Conservation (phyloP, 2,329 filamentous ascomycete species). For the Drechslera avenae region DNA sequence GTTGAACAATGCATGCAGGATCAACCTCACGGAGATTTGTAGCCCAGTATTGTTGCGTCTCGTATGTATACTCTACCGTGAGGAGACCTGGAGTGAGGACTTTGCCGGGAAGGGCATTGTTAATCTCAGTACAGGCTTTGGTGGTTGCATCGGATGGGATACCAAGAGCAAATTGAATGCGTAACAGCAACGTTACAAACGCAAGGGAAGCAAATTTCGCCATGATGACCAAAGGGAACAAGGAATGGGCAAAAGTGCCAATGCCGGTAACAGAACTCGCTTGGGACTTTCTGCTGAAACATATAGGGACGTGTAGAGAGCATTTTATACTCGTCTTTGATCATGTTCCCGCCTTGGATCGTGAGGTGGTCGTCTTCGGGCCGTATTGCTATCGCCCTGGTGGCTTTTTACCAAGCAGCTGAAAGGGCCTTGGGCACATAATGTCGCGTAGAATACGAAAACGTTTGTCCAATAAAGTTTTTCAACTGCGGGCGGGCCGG, state of each 20-base stretch:
- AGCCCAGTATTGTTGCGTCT: slow-evolving; percentile 32
- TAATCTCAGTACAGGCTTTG: slow-evolving; percentile 27
- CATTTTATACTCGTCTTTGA: too few relatives aligned
- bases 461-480: not conserved
- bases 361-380: too few relatives aligned
- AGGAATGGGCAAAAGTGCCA: not conserved
- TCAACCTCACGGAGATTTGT: slow-evolving; percentile 22
- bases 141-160: slow-evolving; percentile 24
- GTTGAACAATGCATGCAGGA: slow-evolving; percentile 35
- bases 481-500: not conserved
- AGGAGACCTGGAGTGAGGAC: slow-evolving; percentile 24
- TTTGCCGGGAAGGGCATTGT: slow-evolving; percentile 24
- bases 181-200: slow-evolving; percentile 15
- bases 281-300: too few relatives aligned
- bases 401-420: too few relatives aligned
- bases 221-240: slow-evolving; percentile 7
- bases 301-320: too few relatives aligned
- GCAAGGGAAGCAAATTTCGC: slow-evolving; percentile 1
- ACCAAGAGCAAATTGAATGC: slow-evolving; percentile 6
- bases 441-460: not conserved
- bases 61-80: slow-evolving; percentile 22
- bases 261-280: not conserved
- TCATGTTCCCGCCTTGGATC: too few relatives aligned
- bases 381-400: too few relatives aligned
- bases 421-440: too few relatives aligned